Base-by-base conservation (phyloP, 1,284 basidiomycete species). In the Veloboletus limbatus region DNA sequence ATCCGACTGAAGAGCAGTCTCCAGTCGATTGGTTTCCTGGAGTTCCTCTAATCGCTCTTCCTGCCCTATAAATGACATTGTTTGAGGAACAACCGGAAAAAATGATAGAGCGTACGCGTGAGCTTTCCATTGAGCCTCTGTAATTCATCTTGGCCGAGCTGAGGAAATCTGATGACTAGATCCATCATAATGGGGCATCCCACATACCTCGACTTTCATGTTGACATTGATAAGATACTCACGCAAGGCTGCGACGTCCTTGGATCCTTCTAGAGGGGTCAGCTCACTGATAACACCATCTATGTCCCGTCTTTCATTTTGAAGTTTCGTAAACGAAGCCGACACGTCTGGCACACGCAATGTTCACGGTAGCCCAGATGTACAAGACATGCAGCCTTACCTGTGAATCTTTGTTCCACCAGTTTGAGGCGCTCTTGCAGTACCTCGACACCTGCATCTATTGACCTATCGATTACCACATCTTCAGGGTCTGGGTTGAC, bases 41-140 rank as follows among this genome's bases (percentile, higher is more conserved):
- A 96, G 71, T 63, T 95, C 92, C 53, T 90, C 85, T 17, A 92
- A 78, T 3, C 85, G 85, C 41, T 82, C 83, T 44, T 91, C 90
- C 69, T 94, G 91, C 24, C 82, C 92, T 94, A 56, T 26, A 33
- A 8, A 50, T 49, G 31, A n/a, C 37, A 50, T 34, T 48, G n/a
- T 37, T 49, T 40, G 40, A 33, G 17, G 33, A 40, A 37, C 7
- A 28, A 41, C 8, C 11, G 18, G 17, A 34, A 33, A 33, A 40
- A n/a, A 21, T 13, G 3, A 45, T 1, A n/a, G 17, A 25, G 31
- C 50, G 14, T 63, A 92, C 92, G 74, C 47, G 77, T 78, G 9
- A 93, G 73, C 60, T 88, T 88, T 47, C 73, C 77, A 47, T 75
- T 83, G 20, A 95, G 66, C 34, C 84, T 77, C 52, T 79, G 82